These are phyloP conservation scores for Ogataea dorogensis DNA, from an alignment of 805 yeast genomes.

Conservation along the genomic window DNA sequence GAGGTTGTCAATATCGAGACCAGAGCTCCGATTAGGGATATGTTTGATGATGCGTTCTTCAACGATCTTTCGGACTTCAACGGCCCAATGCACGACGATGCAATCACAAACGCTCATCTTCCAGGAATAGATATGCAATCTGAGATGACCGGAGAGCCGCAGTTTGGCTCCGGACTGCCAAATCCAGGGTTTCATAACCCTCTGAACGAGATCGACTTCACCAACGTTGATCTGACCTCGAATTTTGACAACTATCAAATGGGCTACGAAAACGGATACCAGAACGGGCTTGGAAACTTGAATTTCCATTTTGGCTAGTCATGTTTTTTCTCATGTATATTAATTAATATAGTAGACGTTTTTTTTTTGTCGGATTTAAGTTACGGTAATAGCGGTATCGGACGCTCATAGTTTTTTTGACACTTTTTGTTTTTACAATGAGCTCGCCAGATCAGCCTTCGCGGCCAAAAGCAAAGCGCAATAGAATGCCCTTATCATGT, in stretches of 20 bases:
- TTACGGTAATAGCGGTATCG: slow-evolving; percentile 14
- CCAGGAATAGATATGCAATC: slow-evolving; percentile 9
- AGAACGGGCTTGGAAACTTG: slow-evolving; percentile 21
- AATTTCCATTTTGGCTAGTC: slow-evolving; percentile 14
- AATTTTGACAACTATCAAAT: slow-evolving; percentile 24
- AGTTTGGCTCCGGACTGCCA: slow-evolving; percentile 9
- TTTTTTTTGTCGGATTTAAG: slow-evolving; percentile 5
- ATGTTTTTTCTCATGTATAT: slow-evolving; percentile 2
- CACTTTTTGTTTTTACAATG: slow-evolving; percentile 1
- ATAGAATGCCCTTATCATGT: slow-evolving; percentile 46
- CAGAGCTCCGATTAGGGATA: slow-evolving; percentile 24
- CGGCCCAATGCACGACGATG: slow-evolving; percentile 17
- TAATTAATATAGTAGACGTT: slow-evolving; percentile 4
- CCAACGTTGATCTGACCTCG: slow-evolving; percentile 36
- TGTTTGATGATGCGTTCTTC: slow-evolving; percentile 35
- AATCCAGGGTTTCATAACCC: slow-evolving; percentile 29
- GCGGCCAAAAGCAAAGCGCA: slow-evolving; percentile 33
- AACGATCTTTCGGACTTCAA: slow-evolving; percentile 32
- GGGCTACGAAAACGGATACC: slow-evolving; percentile 9
- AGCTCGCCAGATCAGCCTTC: neutral
- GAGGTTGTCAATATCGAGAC: slow-evolving; percentile 11
- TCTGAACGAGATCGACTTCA: slow-evolving; percentile 38
- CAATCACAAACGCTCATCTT: slow-evolving; percentile 9
- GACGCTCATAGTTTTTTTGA: no score
- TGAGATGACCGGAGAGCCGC: slow-evolving; percentile 10